Conservation (phyloP, 371 early-diverging fungal genomes). For the Lichtheimia ornata region DNA sequence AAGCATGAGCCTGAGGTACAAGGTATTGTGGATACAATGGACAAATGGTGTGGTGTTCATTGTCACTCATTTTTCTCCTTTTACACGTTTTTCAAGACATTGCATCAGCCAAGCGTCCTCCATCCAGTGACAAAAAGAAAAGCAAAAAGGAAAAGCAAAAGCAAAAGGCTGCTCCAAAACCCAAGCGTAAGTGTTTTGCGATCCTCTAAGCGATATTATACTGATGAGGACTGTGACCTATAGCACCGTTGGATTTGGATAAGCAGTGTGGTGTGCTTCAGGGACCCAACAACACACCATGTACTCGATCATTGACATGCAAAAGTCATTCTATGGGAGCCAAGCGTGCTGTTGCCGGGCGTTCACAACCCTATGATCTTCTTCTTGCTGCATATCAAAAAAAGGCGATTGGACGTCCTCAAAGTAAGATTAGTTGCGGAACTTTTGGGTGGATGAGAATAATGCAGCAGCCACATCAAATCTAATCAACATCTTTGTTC, state of each 20-base stretch:
- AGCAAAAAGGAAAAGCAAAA: constrained; percentile 38
- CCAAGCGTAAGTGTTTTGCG: constrained; percentile 26
- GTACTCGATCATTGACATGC: constrained; percentile 82
- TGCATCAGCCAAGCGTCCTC: constrained; percentile 21
- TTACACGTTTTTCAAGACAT: constrained; percentile 6
- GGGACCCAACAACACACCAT: constrained; percentile 59
- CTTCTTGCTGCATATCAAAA: constrained; percentile 70
- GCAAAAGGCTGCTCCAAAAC: constrained; percentile 36
- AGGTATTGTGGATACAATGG: background rate
- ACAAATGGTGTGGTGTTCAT: background rate
- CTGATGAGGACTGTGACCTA: background rate
- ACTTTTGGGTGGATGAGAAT: too few species aligned
- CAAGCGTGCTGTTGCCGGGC: constrained; percentile 76
- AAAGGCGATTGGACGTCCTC: constrained; percentile 52
- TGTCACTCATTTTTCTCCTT: constrained; percentile 4
- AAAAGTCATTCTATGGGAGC: constrained; percentile 85
- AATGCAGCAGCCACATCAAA: constrained; percentile 12
- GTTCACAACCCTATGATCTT: constrained; percentile 76
- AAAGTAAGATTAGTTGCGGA: constrained; percentile 28
- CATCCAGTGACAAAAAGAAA: constrained; percentile 34
- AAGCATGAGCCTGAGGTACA: background rate
- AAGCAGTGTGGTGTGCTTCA: constrained; percentile 79
- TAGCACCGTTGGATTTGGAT: constrained; percentile 76
- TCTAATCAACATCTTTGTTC: constrained; percentile 14
- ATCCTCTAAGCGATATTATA: background rate